Percentiles rank a stretch among this genome's conserved stretches.
phyloP scores from a whole-genome alignment of 2,329 filamentous ascomycete genomes.

The Phaeosphaeria sp. region DNA sequence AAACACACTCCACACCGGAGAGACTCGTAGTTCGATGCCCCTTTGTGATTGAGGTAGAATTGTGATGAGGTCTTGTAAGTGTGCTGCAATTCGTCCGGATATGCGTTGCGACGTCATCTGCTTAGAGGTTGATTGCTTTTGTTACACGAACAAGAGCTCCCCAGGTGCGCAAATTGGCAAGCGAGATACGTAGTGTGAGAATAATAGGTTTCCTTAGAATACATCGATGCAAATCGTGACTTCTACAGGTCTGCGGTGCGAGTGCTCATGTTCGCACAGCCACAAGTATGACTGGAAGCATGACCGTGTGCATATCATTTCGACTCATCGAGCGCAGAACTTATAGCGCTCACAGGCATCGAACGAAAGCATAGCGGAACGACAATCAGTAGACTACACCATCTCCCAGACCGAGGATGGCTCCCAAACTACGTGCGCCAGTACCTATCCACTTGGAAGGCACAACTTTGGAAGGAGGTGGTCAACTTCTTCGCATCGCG shows the following conservation, averaged over 20 bases:
- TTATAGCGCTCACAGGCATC: not conserved
- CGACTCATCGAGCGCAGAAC: constrained; percentile 21
- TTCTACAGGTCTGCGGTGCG: not conserved
- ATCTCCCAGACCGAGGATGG: constrained; percentile 7
- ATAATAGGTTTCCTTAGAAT: no score
- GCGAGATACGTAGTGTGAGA: not conserved
- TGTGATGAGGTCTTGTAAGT: not conserved
- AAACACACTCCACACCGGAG: not conserved
- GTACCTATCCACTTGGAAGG: constrained; percentile 55
- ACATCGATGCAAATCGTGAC: not conserved
- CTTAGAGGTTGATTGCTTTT: constrained; percentile 6
- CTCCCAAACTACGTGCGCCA: constrained; percentile 4
- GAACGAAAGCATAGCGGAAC: not conserved
- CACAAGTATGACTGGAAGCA: constrained; percentile 20
- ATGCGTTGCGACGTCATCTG: constrained; percentile 19
- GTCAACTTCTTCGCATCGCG: constrained; percentile 66
- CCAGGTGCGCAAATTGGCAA: not conserved
- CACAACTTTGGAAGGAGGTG: constrained; percentile 66
- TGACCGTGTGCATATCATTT: constrained; percentile 8
- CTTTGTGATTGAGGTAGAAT: not conserved
- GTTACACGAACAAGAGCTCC: not conserved
- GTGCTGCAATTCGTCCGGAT: no score
- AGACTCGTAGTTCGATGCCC: not conserved
- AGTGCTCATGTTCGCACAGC: constrained; percentile 13
- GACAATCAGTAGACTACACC: not conserved